Evolutionary conservation across 805 yeast species (phyloP), one percentile per base, ranked within the genome.

Genomic region (Candida taoyuanica): DNA sequence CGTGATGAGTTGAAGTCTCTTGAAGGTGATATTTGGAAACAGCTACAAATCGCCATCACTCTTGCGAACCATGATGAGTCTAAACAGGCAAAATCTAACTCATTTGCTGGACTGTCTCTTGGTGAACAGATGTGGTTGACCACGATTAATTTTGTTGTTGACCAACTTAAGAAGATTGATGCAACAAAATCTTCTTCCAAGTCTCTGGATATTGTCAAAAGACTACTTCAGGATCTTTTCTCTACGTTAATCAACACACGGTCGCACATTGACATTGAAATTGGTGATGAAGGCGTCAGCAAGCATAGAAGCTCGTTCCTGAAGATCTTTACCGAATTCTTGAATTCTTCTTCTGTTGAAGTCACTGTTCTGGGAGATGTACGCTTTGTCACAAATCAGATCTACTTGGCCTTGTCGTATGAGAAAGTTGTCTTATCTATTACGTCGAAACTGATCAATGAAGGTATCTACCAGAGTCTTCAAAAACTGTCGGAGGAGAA

Each of bases 351-450:
- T 2, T 67, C 70, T 3, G 47, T 60, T 3, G 62, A 68, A 15
- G 53, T 70, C 19, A 72, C 83, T 5, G 74, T 77, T 7, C 53
- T 82, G 5, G 73, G 78, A 0, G 81, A 81, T 46, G 71, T 85
- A 13, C 65, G 79, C 29, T 68, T 69, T 2, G 71, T 84, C 14
- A 58, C 87, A 17, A 68, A 68, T 18, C 87, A 84, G 44, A 71
- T 85, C 2, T 78, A 78, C 40, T 57, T 75, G 3, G 76, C 88
- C 0, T 82, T 78, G 49, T 64, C 74, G 11, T 74, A 81, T 47
- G 94, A 86, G 46, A 71, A 70, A 41, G 71, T 71, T 27, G 70
- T 82, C 42, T 63, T 78, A 15, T 56, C 60, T 13, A 62, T 76
- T 6, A 68, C 81, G 8, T 63, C 79, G 29, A 63, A 63, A 24